Evolutionary conservation across 345 rosid species (phyloP), one percentile per base, ranked within the genome.

Genomic region (Sonneratia caseolaris): DNA sequence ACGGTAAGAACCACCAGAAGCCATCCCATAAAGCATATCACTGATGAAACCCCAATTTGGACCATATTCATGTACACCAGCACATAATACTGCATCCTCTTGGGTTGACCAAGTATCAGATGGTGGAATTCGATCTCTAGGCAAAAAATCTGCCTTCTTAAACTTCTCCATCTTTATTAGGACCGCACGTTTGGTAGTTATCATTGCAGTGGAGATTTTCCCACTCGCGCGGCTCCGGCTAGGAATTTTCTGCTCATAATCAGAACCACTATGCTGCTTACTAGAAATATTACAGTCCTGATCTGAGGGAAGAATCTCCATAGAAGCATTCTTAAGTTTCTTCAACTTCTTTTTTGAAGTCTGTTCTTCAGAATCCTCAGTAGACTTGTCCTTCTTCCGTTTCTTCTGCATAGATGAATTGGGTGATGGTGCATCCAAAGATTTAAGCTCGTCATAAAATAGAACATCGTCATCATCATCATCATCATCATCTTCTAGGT

Each of bases 31-130:
- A 42, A 96, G 85, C 40, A 86, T 79, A 36, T 78, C 98, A 56
- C 96, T 86, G 73, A 84, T 93, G 76, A 96, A 86, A 79, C 85
- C 91, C 99, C 99, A 96, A 37, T 91, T 79, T 38, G 90, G 77
- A 64, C 97, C 99, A 87, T 96, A 96, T 82, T 96, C 99, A 82
- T 96, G 99, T 62, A 96, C 97, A 76, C 87, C 85, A 70, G 99
- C 99, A 85, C 99, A 89, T 86, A 96, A 82, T 79, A 92, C 73
- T 71, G 99, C 98, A 84, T 96, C 99, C 85, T 96, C 99, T 78
- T 87, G 98, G 38, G 98, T 85, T 82, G 85, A 81, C 99, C 99
- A 96, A 73, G 81, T 80, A 84, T 91, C 98, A 75, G 99, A 96
- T 32, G 81, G 83, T 65, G 99, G 95, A 79, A 91, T 93, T 82